phyloP scores from a whole-genome alignment of 768 basidiomycete genomes.

The Lentinus brumalis region DNA sequence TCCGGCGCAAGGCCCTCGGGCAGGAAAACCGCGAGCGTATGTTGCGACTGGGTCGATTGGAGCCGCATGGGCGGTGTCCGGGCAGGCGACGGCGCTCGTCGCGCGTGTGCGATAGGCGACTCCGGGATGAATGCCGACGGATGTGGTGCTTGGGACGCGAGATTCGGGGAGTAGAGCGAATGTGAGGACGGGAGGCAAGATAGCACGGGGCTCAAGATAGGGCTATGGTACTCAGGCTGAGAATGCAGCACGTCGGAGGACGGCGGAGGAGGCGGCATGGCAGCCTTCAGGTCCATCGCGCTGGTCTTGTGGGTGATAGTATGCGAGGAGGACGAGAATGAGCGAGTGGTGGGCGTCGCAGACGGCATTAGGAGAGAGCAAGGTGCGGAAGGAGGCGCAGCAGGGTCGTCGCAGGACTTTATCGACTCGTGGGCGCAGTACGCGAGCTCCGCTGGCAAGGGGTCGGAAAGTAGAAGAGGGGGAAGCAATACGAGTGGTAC shows the following conservation, averaged over 20 bases:
- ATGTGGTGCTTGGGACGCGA: not conserved
- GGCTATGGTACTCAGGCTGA: not conserved
- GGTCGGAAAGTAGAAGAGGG: not conserved
- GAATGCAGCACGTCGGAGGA: not conserved
- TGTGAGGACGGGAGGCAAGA: not conserved
- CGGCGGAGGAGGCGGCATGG: not conserved
- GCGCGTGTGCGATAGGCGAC: slow-evolving; percentile 12
- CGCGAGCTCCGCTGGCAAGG: not conserved
- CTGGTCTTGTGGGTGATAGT: not conserved
- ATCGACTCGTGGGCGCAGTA: not conserved
- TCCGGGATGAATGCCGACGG: slow-evolving; percentile 9
- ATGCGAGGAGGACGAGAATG: not conserved
- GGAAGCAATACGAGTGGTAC: not conserved
- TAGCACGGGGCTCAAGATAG: not conserved
- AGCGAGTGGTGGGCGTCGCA: not conserved
- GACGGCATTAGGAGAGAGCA: not conserved
- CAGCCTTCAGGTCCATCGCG: not conserved
- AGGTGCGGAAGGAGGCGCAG: not conserved
- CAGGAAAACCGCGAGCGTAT: slow-evolving; percentile 51
- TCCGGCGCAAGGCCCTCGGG: slow-evolving; percentile 52
- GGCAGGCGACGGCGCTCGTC: slow-evolving; percentile 11
- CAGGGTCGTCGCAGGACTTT: not conserved
- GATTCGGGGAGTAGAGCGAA: not conserved
- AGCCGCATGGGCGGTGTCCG: slow-evolving; percentile 47
- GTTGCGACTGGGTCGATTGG: slow-evolving; percentile 39